Evolutionary conservation across 2,329 filamentous ascomycete species (phyloP), one percentile per base, ranked within the genome.

Genomic region (Coccinonectria pachysandricola): DNA sequence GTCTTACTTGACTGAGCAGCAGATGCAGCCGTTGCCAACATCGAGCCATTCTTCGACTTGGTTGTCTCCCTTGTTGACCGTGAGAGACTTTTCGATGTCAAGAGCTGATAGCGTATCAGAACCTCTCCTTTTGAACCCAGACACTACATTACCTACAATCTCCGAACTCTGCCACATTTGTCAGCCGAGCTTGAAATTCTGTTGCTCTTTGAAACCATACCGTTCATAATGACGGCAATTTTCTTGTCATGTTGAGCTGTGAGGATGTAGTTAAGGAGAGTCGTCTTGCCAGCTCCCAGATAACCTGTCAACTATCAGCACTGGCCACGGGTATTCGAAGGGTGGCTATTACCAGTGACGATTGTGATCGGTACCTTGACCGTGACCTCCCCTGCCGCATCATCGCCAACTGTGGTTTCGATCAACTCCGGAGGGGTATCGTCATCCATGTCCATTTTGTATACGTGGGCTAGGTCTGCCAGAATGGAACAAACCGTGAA

Each of bases 171-270:
- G 10, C 12, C 10, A 4, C 8, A 10, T 7, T 20, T n/a, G 32
- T 45, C 20, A 52, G 21, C 20, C n/a, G n/a, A n/a, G n/a, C n/a
- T n/a, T n/a, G n/a, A n/a, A n/a, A n/a, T n/a, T n/a, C n/a, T n/a
- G n/a, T n/a, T n/a, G n/a, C n/a, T n/a, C n/a, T n/a, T n/a, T n/a
- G n/a, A 23, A 20, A 13, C 30, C 15, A 13, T 12, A 26, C 84
- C 86, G 55, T 98, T 98, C 62, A 98, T 73, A 31, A 98, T 96
- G 9, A 98, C 91, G 8, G 91, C 91, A 53, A 98, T 91, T 49
- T 86, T 94, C 66, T 96, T 96, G 53, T 88, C 88, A 66, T 98
- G 91, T 35, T 88, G 79, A 31, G 87, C 86, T 15, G 81, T 93
- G 27, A 98, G 64, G 35, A 98, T 96, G 53, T 96, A 94, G 54